Percentiles rank a stretch among this genome's conserved stretches.
Evolutionary conservation across 1,284 basidiomycete genomes (phyloP).

Genomic region (Leccinum griseonigrum): DNA sequence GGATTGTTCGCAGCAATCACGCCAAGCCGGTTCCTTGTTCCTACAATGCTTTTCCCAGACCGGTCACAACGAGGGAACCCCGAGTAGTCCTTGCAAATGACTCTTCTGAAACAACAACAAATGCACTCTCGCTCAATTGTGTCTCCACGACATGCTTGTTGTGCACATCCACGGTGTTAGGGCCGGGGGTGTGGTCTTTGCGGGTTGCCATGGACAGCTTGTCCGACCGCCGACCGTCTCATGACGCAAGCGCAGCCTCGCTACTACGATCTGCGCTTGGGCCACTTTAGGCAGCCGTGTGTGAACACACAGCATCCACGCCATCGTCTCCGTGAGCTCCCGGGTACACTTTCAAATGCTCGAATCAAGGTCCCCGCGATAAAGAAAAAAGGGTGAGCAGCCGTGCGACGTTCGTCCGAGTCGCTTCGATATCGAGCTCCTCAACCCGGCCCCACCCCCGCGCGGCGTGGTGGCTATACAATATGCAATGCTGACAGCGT

Average conservation of each 20-base stretch:
- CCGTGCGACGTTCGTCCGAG: neutral
- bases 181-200: neutral
- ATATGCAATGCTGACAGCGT: neutral
- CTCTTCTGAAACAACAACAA: neutral
- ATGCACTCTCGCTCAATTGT: neutral
- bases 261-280: neutral
- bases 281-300: neutral
- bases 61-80: neutral
- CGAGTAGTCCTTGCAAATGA: neutral
- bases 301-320: neutral
- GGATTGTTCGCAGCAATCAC: neutral
- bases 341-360: neutral
- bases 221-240: neutral
- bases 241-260: neutral
- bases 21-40: conserved; percentile 7
- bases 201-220: conserved; percentile 3
- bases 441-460: neutral
- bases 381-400: neutral
- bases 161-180: neutral
- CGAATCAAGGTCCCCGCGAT: conserved; percentile 2
- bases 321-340: neutral
- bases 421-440: neutral
- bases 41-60: conserved; percentile 2
- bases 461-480: neutral
- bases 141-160: neutral